Base-by-base conservation (phyloP, 2,329 filamentous ascomycete species). In the Apiospora malaysiana region DNA sequence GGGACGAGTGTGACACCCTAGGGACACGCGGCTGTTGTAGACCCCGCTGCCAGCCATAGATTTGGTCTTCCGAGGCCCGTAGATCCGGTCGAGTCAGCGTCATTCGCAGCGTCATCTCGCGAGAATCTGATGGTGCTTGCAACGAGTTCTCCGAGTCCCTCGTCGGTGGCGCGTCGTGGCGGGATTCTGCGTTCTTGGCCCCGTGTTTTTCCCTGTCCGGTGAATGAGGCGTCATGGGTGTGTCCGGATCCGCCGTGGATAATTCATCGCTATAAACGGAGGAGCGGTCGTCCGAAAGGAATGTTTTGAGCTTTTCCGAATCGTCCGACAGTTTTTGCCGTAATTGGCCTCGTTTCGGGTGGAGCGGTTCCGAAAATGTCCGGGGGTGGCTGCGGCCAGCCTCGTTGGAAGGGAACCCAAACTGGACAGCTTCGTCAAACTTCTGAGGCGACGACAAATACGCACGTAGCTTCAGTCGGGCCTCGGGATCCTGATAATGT, bases 101-200 rank as follows among this genome's bases (percentile, higher is more conserved):
- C 94, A 98, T 97, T 67, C 95, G 93, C 67, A 98, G 83, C 2
- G 96, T 98, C 95, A 98, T 98, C 81, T 98, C 95, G 45, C 95
- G 89, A 70, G 89, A 92, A 45, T 87, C 86, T 0, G 86, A 83
- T 2, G 88, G 82, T 6, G 85, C 85, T 66, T 89, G 87, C 14
- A 84, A 81, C 75, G 87, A 86, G 71, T 85, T 40, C 56, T 63
- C 32, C 77, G 74, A 63, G 5, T 63, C 56, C 32, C 32, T 40
- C 18, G 32, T 40, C 27, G 32, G 56, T 18, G 56, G 56, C 14
- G 8, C 32, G 5, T 63, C 56, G 9, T n/a, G 32, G 18, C 27
- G 56, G 4, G 56, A 37, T 5, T 40, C 9, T 21, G 40, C 42
- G 42, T 68, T 68, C 42, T 27, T 68, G 1, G 67, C 14, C 21